Conservation (phyloP, 1,284 basidiomycete species). For the Marasmius fiardii region DNA sequence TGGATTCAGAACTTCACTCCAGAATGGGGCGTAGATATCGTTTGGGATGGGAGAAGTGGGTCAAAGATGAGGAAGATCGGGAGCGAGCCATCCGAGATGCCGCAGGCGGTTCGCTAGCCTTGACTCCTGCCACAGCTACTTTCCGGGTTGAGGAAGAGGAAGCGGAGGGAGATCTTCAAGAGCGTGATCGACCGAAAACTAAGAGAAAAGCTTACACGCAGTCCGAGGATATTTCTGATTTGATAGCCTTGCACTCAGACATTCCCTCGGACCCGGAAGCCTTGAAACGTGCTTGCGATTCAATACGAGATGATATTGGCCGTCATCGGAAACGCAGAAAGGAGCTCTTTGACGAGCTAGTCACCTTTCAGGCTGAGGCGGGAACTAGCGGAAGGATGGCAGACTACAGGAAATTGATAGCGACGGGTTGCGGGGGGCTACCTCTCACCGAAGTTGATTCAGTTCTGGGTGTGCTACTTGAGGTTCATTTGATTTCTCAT, state of each 20-base stretch:
- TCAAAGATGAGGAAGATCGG: constrained; percentile 78
- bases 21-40: constrained; percentile 83
- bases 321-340: constrained; percentile 66
- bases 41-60: constrained; percentile 90
- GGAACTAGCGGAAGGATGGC: constrained; percentile 86
- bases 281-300: constrained; percentile 57
- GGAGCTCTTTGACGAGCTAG: constrained; percentile 70
- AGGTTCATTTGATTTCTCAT: constrained; percentile 47
- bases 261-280: constrained; percentile 57
- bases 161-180: constrained; percentile 26
- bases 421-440: constrained; percentile 88
- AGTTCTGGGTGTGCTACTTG: constrained; percentile 78
- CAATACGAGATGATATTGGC: constrained; percentile 60
- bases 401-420: constrained; percentile 84
- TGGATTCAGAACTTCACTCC: constrained; percentile 65
- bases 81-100: constrained; percentile 63
- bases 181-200: constrained; percentile 31
- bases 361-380: constrained; percentile 81
- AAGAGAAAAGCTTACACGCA: constrained; percentile 47
- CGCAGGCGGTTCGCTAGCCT: constrained; percentile 47
- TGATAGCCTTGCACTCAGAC: constrained; percentile 53
- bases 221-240: constrained; percentile 61
- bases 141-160: constrained; percentile 45
- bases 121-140: constrained; percentile 39
- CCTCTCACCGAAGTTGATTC: constrained; percentile 81